Base-by-base conservation (phyloP, 345 rosid genomes). In the Toxicodendron radicans region DNA sequence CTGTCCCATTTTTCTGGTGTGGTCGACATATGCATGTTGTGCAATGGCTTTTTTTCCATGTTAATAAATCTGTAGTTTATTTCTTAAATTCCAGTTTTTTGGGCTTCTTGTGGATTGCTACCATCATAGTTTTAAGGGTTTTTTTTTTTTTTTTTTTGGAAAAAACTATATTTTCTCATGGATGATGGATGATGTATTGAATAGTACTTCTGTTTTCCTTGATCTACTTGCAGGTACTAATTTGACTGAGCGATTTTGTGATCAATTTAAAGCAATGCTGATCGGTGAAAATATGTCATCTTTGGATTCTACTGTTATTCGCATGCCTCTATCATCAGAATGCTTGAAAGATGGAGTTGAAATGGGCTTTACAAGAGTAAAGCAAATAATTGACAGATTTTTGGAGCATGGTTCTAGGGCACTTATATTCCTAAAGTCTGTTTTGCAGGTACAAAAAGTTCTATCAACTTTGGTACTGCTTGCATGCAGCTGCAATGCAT, bases 251-350 rank as follows among this genome's bases (percentile, higher is more conserved):
- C 89, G 94, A 49, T 94, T 94, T 81, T 56, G 71, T 75, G 98
- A 94, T 85, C 98, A 94, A 63, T 94, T 94, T 81, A 81, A 76
- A 77, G 96, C 98, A 23, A 84, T 94, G 96, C 77, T 94, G 78
- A 84, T 90, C 84, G 94, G 83, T 82, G 85, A 90, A 80, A 83
- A 83, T 73, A 83, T 75, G 83, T 87, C 92, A 59, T 76, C 87
- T 72, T 72, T 81, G 58, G 93, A 89, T 74, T 90, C 91, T 72
- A 94, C 97, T 73, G 76, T 94, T 75, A 89, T 94, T 74, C 91
- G 98, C 76, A 94, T 94, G 96, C 97, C 98, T 76, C 77, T 94
- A 58, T 89, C 98, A 43, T 81, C 88, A 58, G 92, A 88, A 66
- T 87, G 88, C 80, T 81, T 90, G 83, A 84, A 85, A 72, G 90